A percentile compares a stretch with the other conserved stretches of the same genome.
These are phyloP conservation scores for Colletotrichum sp. DNA, from an alignment of 2,329 filamentous ascomycete species.

Conservation along the genomic window DNA sequence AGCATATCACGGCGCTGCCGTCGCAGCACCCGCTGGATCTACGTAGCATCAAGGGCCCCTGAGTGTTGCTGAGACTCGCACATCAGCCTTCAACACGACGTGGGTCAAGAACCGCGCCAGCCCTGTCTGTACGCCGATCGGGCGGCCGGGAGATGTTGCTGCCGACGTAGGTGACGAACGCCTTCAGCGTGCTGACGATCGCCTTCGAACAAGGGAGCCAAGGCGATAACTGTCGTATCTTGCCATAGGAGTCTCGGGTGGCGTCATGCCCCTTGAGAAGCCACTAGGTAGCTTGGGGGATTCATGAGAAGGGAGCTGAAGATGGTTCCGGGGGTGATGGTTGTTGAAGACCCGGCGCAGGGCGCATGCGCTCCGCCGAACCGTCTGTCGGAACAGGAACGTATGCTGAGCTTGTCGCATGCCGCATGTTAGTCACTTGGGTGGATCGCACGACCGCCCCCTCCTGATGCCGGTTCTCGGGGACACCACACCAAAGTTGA, in stretches of 20 bases:
- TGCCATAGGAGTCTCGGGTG: background rate
- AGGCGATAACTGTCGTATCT: background rate
- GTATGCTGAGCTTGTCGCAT: background rate
- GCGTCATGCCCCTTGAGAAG: background rate
- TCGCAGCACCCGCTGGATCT: background rate
- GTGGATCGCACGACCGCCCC: background rate
- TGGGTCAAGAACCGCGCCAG: background rate
- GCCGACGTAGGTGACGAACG: background rate
- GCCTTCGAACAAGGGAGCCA: background rate
- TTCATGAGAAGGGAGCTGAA: background rate
- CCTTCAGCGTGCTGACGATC: background rate
- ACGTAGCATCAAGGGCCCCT: background rate
- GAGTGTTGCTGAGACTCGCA: background rate
- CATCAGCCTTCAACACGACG: background rate
- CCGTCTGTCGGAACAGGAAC: background rate
- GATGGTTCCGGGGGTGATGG: background rate
- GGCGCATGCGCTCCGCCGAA: background rate
- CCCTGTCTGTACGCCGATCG: background rate
- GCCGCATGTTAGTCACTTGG: background rate
- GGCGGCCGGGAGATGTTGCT: background rate
- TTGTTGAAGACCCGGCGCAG: background rate
- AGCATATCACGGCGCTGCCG: background rate
- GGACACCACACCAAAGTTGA: background rate
- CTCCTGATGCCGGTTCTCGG: background rate
- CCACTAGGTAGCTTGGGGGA: background rate